These are phyloP conservation scores for Fusarium protoensiforme DNA, from an alignment of 2,329 filamentous ascomycete species.

Conservation along the genomic window DNA sequence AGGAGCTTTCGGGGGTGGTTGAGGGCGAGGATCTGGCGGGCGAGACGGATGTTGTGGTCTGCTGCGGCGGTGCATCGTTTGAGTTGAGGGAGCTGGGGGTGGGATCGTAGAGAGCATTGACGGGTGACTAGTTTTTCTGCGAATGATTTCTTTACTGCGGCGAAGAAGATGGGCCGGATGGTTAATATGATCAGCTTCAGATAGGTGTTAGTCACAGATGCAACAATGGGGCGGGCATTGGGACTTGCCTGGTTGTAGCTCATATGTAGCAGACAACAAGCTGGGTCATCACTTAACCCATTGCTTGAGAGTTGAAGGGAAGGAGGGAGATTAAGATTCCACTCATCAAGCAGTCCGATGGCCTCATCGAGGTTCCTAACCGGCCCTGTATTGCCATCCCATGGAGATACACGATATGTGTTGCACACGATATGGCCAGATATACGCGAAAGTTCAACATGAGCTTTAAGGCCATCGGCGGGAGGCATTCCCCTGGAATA, in stretches of 20 bases:
- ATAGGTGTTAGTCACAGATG: neutral
- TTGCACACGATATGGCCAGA: slow-evolving; percentile 61
- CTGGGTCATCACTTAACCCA: slow-evolving; percentile 53
- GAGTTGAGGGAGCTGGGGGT: slow-evolving; percentile 46
- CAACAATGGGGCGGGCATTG: too few relatives aligned
- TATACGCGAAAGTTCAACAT: slow-evolving; percentile 60
- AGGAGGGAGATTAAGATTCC: slow-evolving; percentile 52
- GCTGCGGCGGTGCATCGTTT: slow-evolving; percentile 57
- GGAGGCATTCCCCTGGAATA: slow-evolving; percentile 54
- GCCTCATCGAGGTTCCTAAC: slow-evolving; percentile 52
- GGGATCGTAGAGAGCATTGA: slow-evolving; percentile 35
- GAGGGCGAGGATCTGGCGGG: slow-evolving; percentile 51
- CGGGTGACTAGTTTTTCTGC: slow-evolving; percentile 52
- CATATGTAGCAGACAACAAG: slow-evolving; percentile 61
- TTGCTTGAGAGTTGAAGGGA: slow-evolving; percentile 51
- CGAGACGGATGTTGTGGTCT: slow-evolving; percentile 58
- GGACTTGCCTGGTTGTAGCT: slow-evolving; percentile 53
- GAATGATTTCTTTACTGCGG: slow-evolving; percentile 59
- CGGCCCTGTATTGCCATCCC: slow-evolving; percentile 38
- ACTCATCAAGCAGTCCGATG: slow-evolving; percentile 55
- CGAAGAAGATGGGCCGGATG: slow-evolving; percentile 60
- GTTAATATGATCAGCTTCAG: slow-evolving; percentile 57
- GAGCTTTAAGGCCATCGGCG: slow-evolving; percentile 56
- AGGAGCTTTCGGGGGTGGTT: slow-evolving; percentile 54
- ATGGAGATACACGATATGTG: slow-evolving; percentile 55